These are phyloP conservation scores for Clavispora fructus DNA, from an alignment of 805 yeast genomes.

Conservation along the genomic window DNA sequence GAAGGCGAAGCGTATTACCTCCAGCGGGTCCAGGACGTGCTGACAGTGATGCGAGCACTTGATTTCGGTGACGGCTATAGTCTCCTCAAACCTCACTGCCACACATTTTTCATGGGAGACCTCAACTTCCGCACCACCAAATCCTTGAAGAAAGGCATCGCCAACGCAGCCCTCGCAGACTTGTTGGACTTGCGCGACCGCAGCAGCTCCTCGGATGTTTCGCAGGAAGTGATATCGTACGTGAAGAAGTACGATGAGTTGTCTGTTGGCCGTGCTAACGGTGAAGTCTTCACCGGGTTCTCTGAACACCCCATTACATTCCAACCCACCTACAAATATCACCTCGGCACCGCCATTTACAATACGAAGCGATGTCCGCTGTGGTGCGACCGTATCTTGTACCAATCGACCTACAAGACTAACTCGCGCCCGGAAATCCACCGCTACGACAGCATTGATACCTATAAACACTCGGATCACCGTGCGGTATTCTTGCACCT, in stretches of 20 bases:
- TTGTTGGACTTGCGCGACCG: constrained; percentile 22
- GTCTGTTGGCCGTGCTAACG: constrained; percentile 31
- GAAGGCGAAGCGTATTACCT: constrained; percentile 53
- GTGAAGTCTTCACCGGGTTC: constrained; percentile 55
- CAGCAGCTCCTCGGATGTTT: constrained; percentile 9
- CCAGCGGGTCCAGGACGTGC: constrained; percentile 50
- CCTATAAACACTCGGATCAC: constrained; percentile 65
- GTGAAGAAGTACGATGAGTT: constrained; percentile 47
- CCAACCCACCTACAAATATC: constrained; percentile 77
- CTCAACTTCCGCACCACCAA: constrained; percentile 65
- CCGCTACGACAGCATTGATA: constrained; percentile 45
- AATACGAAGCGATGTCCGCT: constrained; percentile 64
- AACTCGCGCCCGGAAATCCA: constrained; percentile 20
- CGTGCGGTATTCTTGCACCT: constrained; percentile 63
- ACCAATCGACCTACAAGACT: constrained; percentile 36
- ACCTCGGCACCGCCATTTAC: constrained; percentile 45
- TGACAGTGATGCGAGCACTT: constrained; percentile 45
- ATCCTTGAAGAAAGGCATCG: constrained; percentile 5
- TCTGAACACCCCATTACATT: constrained; percentile 61
- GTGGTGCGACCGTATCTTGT: constrained; percentile 87
- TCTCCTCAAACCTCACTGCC: constrained; percentile 47
- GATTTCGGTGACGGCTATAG: constrained; percentile 56
- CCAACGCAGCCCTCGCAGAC: constrained; percentile 10
- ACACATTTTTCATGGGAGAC: constrained; percentile 78
- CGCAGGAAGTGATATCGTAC: constrained; percentile 17